Conservation (phyloP, 2,329 filamentous ascomycete genomes). For the Leptographium lundbergii region DNA sequence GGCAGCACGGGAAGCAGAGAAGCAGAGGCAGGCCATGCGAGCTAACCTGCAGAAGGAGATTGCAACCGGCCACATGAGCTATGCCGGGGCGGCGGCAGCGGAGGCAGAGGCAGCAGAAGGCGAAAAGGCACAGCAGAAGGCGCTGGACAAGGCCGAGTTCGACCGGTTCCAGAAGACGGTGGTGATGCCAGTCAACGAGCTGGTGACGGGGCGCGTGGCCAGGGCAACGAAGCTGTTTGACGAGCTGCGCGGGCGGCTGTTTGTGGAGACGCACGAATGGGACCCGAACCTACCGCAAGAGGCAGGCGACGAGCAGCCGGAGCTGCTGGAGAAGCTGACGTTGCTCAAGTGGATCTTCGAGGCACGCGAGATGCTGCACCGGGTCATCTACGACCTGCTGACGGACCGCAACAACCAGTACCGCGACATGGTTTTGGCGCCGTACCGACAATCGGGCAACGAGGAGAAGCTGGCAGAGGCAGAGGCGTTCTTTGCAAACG, state of each 20-base stretch:
- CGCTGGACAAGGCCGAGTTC: slow-evolving; percentile 67
- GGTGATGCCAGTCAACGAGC: slow-evolving; percentile 69
- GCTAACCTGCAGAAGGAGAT: slow-evolving; percentile 70
- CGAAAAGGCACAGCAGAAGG: slow-evolving; percentile 59
- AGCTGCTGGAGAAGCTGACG: slow-evolving; percentile 86
- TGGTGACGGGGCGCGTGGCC: slow-evolving; percentile 63
- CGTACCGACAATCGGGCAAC: slow-evolving; percentile 65
- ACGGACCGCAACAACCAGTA: slow-evolving; percentile 80
- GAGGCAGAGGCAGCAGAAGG: slow-evolving; percentile 61
- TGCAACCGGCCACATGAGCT: slow-evolving; percentile 63
- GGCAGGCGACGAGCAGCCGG: slow-evolving; percentile 88
- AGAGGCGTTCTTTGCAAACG: slow-evolving; percentile 68
- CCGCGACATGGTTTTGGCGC: slow-evolving; percentile 67
- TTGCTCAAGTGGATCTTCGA: slow-evolving; percentile 97
- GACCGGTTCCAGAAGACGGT: slow-evolving; percentile 74
- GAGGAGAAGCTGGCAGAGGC: slow-evolving; percentile 69
- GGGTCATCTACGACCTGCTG: slow-evolving; percentile 73
- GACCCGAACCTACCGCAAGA: slow-evolving; percentile 80
- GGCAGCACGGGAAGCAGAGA: slow-evolving; percentile 32
- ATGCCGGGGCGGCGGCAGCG: slow-evolving; percentile 69
- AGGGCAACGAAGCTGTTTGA: slow-evolving; percentile 68
- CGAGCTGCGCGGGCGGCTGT: slow-evolving; percentile 58
- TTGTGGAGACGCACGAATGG: slow-evolving; percentile 53
- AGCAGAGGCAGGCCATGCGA: slow-evolving; percentile 52
- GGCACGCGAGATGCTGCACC: slow-evolving; percentile 74